Evolutionary conservation across 1,139 yeast genomes (phyloP), one percentile per base, ranked within the genome.

Genomic region (Sugiyamaella grinbergsii): DNA sequence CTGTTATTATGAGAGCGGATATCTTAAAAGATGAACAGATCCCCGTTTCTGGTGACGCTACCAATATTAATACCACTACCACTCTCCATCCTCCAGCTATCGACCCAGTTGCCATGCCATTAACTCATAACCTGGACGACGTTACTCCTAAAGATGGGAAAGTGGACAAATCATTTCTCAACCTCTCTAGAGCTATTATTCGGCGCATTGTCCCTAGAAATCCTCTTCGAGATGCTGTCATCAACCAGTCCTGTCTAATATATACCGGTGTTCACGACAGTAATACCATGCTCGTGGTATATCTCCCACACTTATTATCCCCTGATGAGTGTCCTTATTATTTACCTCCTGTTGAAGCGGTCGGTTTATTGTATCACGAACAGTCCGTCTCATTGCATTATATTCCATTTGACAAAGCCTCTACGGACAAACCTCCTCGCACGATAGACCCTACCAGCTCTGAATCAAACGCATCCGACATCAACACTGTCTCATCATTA

Each of bases 1-100:
- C 97, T 0, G 94, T 89, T 26, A 85, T 91, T 34, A 73, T 91
- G 72, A 73, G 98, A 61, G 95, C 97, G 0, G 98, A 91, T 67
- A 81, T 91, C 23, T 68, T 90, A 42, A 72, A 74, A 42, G 91
- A 85, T 58, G 54, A 50, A 10, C 34, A 33, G 3, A 24, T 18
- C 11, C 7, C 11, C 8, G 11, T 31, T 19, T 4, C 20, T 23
- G 31, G 33, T 20, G 33, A 32, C 15, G 20, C 11, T 33, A 13
- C 28, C 20, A 11, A 23, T 6, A 34, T n/a, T n/a, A n/a, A n/a
- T 15, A 40, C 36, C 8, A 52, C 47, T 11, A 69, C 65, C 15
- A 19, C 23, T 15, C n/a, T n/a, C n/a, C n/a, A n/a, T 5, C 66
- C 79, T 20, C 68, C 78, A 47, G 72, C 71, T 36, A 70, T 56